These are phyloP conservation scores for Nepenthes mirabilis DNA, from an alignment of 148 eudicot genomes.

Conservation along the genomic window DNA sequence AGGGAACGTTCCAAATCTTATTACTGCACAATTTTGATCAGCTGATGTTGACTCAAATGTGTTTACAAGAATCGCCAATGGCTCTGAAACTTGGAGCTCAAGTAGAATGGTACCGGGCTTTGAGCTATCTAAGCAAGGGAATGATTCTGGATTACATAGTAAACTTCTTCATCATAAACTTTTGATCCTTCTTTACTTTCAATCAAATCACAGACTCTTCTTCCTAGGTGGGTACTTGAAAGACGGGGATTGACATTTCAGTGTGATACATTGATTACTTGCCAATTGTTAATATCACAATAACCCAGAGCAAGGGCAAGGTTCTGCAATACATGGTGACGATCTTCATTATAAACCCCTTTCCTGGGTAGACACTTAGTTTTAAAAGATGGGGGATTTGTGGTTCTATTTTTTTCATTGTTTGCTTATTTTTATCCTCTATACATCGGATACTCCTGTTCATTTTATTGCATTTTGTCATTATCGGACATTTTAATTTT, in stretches of 20 bases:
- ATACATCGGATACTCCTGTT: not conserved
- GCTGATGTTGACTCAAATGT: conserved; percentile 48
- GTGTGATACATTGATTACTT: no score
- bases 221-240: no score
- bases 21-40: conserved; percentile 23
- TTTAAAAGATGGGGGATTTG: no score
- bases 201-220: no score
- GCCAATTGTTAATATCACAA: no score
- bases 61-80: conserved; percentile 20
- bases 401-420: no score
- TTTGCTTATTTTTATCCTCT: no score
- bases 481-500: not conserved
- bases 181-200: not conserved
- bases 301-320: no score
- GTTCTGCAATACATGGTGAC: no score
- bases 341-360: no score
- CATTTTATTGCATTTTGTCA: conserved; percentile 2
- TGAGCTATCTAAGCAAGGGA: conserved; percentile 34
- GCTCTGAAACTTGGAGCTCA: conserved; percentile 36
- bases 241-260: no score
- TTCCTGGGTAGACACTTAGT: no score
- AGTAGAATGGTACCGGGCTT: conserved; percentile 25
- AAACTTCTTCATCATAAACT: conserved; percentile 5
- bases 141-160: conserved; percentile 47
- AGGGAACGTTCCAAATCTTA: conserved; percentile 11